Evolutionary conservation across 176 grass and related monocot genomes (phyloP), one percentile per base, ranked within the genome.

Genomic region (Thalia dealbata): DNA sequence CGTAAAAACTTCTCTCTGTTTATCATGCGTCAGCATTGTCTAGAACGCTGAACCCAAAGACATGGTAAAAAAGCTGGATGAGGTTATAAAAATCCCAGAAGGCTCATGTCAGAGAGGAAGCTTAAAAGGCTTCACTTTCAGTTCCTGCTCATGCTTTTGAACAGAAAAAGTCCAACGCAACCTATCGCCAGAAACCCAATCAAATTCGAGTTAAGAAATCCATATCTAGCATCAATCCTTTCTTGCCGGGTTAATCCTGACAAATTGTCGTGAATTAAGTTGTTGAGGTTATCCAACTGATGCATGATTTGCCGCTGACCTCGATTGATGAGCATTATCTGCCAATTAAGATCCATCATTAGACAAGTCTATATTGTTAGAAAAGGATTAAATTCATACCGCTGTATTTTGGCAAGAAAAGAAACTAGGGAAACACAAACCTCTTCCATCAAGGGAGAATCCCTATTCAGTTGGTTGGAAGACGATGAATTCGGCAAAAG

Each of bases 291-390:
- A 71, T 99, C 95, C 1, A 99, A 63, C 81, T 99, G 95, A 68
- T 93, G 89, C 79, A 86, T 88, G 27, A 91, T 80, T 73, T 99
- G 95, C 14, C 90, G 84, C 68, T 99, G 95, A 29, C 95, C 87
- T 79, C 85, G 84, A 56, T 87, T 81, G 73, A 93, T 83, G 68
- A 76, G 75, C 74, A 78, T 76, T 45, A 99, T 76, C 95, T 99
- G 84, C 32, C 16, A 32, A 77, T 24, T 25, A 75, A 48, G n/a
- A 46, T 48, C 3, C 25, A 54, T 29, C 45, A 38, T 23, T 5
- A 15, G 14, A 65, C 35, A 46, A n/a, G 32, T 38, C 4, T 38
- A 38, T 38, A 67, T 10, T 27, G 26, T 29, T 7, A 90, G 14
- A 70, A 82, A 78, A 45, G 13, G 14, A 27, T 32, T 28, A 10